Conservation (phyloP, 169 alveolate species). For the Neospora caninum region DNA sequence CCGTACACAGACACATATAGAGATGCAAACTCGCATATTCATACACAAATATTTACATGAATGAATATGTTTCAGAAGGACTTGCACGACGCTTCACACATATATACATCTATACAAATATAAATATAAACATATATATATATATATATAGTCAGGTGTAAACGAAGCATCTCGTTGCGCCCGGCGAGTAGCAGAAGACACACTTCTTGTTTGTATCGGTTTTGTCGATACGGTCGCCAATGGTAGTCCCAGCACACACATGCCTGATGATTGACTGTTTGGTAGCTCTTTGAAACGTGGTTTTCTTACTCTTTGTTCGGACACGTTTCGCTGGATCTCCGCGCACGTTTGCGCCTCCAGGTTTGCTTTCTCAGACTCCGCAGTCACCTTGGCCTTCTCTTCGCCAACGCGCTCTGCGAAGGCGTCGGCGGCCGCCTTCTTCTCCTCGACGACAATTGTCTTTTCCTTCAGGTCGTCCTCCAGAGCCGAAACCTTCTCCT, state of each 20-base stretch:
- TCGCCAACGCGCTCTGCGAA: constrained; percentile 92
- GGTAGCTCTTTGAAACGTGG: too few species aligned
- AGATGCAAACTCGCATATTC: not conserved
- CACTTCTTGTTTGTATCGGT: too few species aligned
- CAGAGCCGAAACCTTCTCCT: constrained; percentile 87
- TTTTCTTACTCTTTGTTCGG: constrained; percentile 78
- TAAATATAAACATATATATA: too few species aligned
- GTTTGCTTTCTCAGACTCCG: constrained; percentile 89
- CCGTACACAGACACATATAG: not conserved
- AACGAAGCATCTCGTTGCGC: too few species aligned
- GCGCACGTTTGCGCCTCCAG: constrained; percentile 92
- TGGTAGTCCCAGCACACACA: too few species aligned
- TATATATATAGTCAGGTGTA: too few species aligned
- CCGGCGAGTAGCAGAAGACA: too few species aligned
- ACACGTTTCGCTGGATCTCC: constrained; percentile 89
- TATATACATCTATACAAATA: too few species aligned
- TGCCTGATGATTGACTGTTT: too few species aligned
- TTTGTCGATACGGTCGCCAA: too few species aligned
- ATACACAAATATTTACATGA: not conserved
- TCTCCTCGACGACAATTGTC: constrained; percentile 90
- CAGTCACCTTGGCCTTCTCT: constrained; percentile 92
- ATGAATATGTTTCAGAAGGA: not conserved
- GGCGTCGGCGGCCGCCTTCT: constrained; percentile 93
- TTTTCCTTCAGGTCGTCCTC: constrained; percentile 88
- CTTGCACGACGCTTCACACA: too few species aligned